Percentiles rank a stretch among this genome's conserved stretches.
phyloP scores from a whole-genome alignment of 306 rosid genomes.

The Ormosia semicastrata region DNA sequence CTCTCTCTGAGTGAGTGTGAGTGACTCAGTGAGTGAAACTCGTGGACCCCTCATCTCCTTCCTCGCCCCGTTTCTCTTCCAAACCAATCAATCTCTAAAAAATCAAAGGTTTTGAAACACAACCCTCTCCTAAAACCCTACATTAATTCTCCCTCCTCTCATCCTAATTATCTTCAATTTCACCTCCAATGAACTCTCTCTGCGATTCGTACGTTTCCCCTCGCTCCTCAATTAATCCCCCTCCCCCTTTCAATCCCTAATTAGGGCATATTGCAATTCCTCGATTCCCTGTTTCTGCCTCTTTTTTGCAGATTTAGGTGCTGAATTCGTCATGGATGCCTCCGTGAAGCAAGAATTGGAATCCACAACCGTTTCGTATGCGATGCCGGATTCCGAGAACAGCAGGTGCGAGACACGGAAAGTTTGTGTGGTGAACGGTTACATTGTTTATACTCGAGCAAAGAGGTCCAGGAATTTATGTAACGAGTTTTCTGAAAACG shows the following conservation, averaged over 20 bases:
- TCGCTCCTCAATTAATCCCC: background rate
- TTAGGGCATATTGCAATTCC: background rate
- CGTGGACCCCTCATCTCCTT: constrained; percentile 20
- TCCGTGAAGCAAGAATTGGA: constrained; percentile 55
- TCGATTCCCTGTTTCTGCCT: background rate
- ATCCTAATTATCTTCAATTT: background rate
- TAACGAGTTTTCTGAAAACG: constrained; percentile 19
- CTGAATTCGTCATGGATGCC: constrained; percentile 27
- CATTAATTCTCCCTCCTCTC: background rate
- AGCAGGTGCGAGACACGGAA: constrained; percentile 27
- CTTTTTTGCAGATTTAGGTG: constrained; percentile 26
- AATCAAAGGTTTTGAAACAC: background rate
- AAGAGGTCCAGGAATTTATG: constrained; percentile 42
- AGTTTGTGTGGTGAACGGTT: constrained; percentile 58
- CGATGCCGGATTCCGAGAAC: constrained; percentile 30
- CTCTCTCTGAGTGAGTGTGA: background rate
- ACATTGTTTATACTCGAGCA: constrained; percentile 70
- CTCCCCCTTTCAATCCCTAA: background rate
- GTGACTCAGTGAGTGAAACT: constrained; percentile 21
- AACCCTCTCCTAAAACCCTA: constrained; percentile 30
- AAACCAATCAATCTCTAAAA: background rate
- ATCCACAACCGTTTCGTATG: constrained; percentile 13
- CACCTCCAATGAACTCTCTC: constrained; percentile 30
- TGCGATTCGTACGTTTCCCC: constrained; percentile 21
- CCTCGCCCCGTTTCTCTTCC: constrained; percentile 17